phyloP scores from a whole-genome alignment of 2,329 filamentous ascomycete genomes.

The Passalora sequoiae region DNA sequence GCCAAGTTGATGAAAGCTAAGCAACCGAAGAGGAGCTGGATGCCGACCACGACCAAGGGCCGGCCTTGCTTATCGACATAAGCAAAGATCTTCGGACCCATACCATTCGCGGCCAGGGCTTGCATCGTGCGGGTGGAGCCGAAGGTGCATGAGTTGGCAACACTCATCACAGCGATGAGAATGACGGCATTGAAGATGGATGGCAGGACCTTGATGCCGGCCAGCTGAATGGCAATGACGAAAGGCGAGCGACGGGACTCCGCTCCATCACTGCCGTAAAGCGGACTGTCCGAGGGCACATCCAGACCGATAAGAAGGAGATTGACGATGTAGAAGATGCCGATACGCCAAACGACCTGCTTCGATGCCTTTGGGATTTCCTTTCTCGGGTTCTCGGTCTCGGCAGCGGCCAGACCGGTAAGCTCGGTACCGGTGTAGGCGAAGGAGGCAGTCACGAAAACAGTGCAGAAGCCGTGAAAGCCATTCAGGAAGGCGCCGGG shows the following conservation, averaged over 20 bases:
- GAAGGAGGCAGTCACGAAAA: slow-evolving; percentile 41
- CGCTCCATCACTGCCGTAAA: slow-evolving; percentile 43
- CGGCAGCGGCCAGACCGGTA: slow-evolving; percentile 48
- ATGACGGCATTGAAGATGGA: slow-evolving; percentile 73
- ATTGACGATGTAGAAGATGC: slow-evolving; percentile 30
- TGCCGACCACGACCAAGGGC: slow-evolving; percentile 64
- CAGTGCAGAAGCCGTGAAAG: slow-evolving; percentile 29
- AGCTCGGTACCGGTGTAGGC: slow-evolving; percentile 51
- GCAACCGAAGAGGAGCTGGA: slow-evolving; percentile 63
- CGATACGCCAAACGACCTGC: slow-evolving; percentile 32
- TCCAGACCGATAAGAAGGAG: slow-evolving; percentile 29
- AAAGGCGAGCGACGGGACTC: slow-evolving; percentile 49
- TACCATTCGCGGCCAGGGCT: slow-evolving; percentile 46
- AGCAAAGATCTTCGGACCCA: slow-evolving; percentile 69
- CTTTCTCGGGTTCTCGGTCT: slow-evolving; percentile 47
- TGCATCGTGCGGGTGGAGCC: slow-evolving; percentile 55
- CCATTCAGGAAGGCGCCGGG: slow-evolving; percentile 20
- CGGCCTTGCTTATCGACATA: slow-evolving; percentile 83
- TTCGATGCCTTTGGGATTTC: slow-evolving; percentile 32
- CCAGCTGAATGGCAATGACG: slow-evolving; percentile 65
- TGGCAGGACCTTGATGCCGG: slow-evolving; percentile 62
- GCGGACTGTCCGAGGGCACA: slow-evolving; percentile 35
- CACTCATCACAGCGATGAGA: slow-evolving; percentile 56
- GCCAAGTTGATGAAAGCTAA: slow-evolving; percentile 65
- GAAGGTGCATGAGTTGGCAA: slow-evolving; percentile 55